Conservation (phyloP, 1,139 yeast species). For the Diutina mesorugosa region DNA sequence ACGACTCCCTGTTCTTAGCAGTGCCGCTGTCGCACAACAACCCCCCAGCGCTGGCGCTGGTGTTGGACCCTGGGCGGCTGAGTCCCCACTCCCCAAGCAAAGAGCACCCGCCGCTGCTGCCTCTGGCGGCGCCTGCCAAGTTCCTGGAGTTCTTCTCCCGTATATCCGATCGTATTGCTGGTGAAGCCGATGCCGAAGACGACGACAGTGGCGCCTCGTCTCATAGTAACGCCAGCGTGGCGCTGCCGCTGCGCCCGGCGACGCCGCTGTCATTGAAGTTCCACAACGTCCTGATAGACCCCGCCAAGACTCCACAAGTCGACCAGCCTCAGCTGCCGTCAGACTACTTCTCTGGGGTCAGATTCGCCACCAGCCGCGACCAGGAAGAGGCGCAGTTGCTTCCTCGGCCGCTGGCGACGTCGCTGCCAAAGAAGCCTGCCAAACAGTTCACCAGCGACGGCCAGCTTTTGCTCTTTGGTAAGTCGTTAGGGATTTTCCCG, state of each 20-base stretch:
- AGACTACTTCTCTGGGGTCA: not conserved
- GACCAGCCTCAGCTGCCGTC: not conserved
- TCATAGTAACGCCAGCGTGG: not conserved
- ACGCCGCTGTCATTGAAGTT: conserved; percentile 6
- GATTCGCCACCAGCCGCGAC: not conserved
- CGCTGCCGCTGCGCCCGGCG: conserved; percentile 4
- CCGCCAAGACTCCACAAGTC: not conserved
- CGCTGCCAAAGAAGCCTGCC: not conserved
- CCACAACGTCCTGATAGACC: not conserved
- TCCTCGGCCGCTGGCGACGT: conserved; percentile 1
- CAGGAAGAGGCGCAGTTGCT: conserved; percentile 1
- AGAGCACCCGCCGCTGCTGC: conserved; percentile 7
- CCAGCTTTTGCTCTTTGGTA: conserved; percentile 22
- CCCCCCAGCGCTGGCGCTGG: not conserved
- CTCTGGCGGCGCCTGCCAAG: conserved; percentile 11
- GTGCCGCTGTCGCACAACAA: not conserved
- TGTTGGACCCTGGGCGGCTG: conserved; percentile 4
- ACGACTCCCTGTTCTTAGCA: not conserved
- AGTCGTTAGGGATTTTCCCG: conserved; percentile 20
- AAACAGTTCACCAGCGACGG: not conserved
- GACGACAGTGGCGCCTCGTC: not conserved
- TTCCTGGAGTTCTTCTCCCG: conserved; percentile 19
- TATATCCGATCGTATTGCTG: conserved; percentile 32
- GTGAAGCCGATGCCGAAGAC: conserved; percentile 9
- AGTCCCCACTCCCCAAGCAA: conserved; percentile 4